phyloP scores from a whole-genome alignment of 805 yeast genomes.

The Teunomyces gatunensis region DNA sequence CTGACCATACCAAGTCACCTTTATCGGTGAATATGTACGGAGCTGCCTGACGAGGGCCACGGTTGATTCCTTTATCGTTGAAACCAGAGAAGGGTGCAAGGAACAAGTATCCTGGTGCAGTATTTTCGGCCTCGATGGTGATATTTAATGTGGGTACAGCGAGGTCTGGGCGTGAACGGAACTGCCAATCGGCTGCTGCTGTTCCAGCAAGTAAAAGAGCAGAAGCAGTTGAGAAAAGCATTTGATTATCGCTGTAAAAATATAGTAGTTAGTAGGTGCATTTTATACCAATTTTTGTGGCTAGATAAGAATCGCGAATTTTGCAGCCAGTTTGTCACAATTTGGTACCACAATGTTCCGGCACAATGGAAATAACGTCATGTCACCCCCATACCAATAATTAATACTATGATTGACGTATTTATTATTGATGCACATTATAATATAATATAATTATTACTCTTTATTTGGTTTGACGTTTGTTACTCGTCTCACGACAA shows the following conservation, averaged over 20 bases:
- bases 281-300: neutral
- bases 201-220: neutral
- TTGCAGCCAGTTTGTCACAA: neutral
- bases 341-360: neutral
- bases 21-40: constrained; percentile 31
- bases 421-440: neutral
- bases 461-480: neutral
- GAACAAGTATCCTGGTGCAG: constrained; percentile 29
- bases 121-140: constrained; percentile 22
- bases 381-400: neutral
- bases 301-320: neutral
- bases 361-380: neutral
- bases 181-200: constrained; percentile 28
- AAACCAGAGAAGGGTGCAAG: constrained; percentile 29
- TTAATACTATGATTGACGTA: too few species aligned
- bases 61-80: constrained; percentile 17
- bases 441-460: neutral
- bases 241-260: too few species aligned
- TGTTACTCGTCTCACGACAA: neutral
- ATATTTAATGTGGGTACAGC: constrained; percentile 32
- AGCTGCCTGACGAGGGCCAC: constrained; percentile 25
- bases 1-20: constrained; percentile 41
- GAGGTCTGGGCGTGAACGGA: constrained; percentile 34
- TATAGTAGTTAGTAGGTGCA: too few species aligned
- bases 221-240: neutral